A percentile compares a stretch with the other conserved stretches of the same genome.
Conservation (phyloP, 805 yeast species). For the Teunomyces gatunensis region DNA sequence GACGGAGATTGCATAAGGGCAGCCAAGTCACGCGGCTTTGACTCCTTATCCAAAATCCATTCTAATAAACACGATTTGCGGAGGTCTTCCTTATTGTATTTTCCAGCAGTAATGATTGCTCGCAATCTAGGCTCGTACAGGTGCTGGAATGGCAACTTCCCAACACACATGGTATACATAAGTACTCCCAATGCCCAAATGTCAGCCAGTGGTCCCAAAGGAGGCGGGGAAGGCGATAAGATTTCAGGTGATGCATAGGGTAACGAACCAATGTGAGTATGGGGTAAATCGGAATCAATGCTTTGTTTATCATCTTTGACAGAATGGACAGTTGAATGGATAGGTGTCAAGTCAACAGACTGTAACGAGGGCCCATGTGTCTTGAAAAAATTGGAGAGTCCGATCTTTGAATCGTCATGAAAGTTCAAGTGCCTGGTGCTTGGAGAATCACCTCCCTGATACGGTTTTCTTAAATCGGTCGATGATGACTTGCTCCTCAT, state of each 20-base stretch:
- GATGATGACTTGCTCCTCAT: constrained; percentile 35
- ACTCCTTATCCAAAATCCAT: constrained; percentile 21
- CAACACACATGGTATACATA: constrained; percentile 67
- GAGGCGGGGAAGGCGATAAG: constrained; percentile 57
- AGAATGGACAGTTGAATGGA: constrained; percentile 13
- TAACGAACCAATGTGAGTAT: constrained; percentile 77
- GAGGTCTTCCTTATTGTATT: constrained; percentile 50
- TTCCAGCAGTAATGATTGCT: constrained; percentile 67
- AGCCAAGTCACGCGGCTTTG: constrained; percentile 8
- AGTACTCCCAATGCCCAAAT: constrained; percentile 90
- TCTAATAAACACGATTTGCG: constrained; percentile 36
- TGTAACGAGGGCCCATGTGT: constrained; percentile 34
- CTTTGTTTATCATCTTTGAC: constrained; percentile 10
- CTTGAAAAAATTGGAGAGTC: constrained; percentile 24
- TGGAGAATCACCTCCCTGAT: constrained; percentile 27
- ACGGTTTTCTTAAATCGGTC: constrained; percentile 34
- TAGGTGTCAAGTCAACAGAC: constrained; percentile 30
- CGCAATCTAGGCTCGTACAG: constrained; percentile 78
- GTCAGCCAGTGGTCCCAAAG: constrained; percentile 69
- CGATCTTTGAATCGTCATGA: constrained; percentile 31
- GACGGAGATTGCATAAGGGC: constrained; percentile 12
- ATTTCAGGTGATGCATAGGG: constrained; percentile 94
- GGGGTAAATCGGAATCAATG: constrained; percentile 49
- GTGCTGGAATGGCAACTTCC: constrained; percentile 80
- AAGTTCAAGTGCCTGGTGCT: constrained; percentile 20